These are phyloP conservation scores for Kockovaella imperatae DNA, from an alignment of 768 basidiomycete species.

Conservation along the genomic window DNA sequence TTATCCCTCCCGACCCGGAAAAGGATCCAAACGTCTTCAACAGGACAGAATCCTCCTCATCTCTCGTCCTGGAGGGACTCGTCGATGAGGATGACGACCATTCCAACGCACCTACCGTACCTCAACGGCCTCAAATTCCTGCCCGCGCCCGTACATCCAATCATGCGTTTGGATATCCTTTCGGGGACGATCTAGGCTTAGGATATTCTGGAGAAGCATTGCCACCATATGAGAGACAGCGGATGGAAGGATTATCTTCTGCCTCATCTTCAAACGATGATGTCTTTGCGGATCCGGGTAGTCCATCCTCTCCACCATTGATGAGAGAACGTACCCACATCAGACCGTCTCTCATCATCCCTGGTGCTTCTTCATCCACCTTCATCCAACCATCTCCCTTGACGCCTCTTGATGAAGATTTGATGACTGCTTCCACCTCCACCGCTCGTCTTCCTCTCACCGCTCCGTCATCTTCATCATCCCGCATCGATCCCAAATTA, in stretches of 20 bases:
- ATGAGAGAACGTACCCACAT: not conserved
- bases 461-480: too few species aligned
- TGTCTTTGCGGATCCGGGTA: constrained; percentile 3
- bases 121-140: constrained; percentile 1
- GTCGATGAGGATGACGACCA: not conserved
- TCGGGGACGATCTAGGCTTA: constrained; percentile 10
- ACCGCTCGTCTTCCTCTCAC: too few species aligned
- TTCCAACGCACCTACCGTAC: too few species aligned
- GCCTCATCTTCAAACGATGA: not conserved
- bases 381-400: not conserved
- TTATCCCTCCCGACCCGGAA: constrained; percentile 42
- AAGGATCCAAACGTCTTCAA: constrained; percentile 33
- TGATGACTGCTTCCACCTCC: too few species aligned
- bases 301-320: not conserved
- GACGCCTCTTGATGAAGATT: too few species aligned
- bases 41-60: constrained; percentile 19
- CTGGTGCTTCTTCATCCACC: not conserved
- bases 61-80: constrained; percentile 9
- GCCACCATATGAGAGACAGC: constrained; percentile 28
- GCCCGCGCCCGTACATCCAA: not conserved
- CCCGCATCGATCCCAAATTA: too few species aligned
- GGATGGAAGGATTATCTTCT: not conserved
- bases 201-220: constrained; percentile 13
- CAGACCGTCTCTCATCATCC: not conserved
- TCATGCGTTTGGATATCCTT: constrained; percentile 12